A percentile compares a stretch with the other conserved stretches of the same genome.
phyloP scores from a whole-genome alignment of 1,284 basidiomycete genomes.

The Ustilago curta region DNA sequence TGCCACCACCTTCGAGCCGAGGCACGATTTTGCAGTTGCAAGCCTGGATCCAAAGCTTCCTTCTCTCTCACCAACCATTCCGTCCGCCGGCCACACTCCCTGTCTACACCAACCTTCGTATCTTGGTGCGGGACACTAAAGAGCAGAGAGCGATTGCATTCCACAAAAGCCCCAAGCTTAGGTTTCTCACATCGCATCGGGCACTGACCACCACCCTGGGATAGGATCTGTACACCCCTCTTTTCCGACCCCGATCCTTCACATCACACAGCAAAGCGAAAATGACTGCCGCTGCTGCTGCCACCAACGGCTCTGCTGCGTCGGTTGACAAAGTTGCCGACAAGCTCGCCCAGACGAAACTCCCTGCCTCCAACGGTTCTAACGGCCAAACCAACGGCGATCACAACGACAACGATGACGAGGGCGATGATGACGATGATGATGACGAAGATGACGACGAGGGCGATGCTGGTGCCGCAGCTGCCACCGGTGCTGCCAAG shows the following conservation, averaged over 20 bases:
- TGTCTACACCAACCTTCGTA: not conserved
- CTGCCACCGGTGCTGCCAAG: conserved; percentile 43
- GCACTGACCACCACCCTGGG: not conserved
- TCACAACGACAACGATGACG: conserved; percentile 14
- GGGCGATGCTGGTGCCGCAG: conserved; percentile 32
- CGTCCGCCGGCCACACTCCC: not conserved
- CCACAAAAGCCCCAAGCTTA: not conserved
- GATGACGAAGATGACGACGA: conserved; percentile 57
- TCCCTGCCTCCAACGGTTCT: conserved; percentile 20
- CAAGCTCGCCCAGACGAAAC: conserved; percentile 40
- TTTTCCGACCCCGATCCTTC: not conserved
- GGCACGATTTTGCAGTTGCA: too few relatives aligned
- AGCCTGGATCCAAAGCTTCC: not conserved
- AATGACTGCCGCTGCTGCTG: conserved; percentile 18
- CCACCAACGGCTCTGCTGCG: conserved; percentile 27
- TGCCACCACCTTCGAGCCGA: not conserved
- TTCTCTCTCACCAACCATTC: not conserved
- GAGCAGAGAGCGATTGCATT: not conserved
- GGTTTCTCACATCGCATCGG: not conserved
- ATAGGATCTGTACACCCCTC: not conserved
- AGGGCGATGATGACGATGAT: conserved; percentile 35
- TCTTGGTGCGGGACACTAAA: not conserved
- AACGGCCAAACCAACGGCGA: conserved; percentile 22
- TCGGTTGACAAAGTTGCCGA: conserved; percentile 45
- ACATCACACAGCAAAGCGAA: not conserved